Conservation (phyloP, 768 basidiomycete genomes). For the Leccinum rimulosum region DNA sequence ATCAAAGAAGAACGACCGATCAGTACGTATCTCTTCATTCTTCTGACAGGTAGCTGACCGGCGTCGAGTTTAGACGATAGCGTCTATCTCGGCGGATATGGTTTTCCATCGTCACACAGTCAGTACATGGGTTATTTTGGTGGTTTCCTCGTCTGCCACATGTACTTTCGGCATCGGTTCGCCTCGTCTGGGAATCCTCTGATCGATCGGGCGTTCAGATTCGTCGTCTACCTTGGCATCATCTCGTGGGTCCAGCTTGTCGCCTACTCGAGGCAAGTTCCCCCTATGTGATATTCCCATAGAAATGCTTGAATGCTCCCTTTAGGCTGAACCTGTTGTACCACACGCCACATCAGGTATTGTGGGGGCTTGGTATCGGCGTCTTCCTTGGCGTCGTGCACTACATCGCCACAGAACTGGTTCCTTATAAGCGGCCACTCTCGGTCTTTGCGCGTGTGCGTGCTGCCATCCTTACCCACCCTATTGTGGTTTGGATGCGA, state of each 20-base stretch:
- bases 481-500: constrained; percentile 61
- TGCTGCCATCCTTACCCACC: constrained; percentile 49
- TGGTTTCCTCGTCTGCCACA: constrained; percentile 70
- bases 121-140: constrained; percentile 90
- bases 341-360: constrained; percentile 68
- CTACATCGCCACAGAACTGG: constrained; percentile 56
- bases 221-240: constrained; percentile 47
- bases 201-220: constrained; percentile 53
- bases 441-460: constrained; percentile 54
- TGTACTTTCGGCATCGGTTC: constrained; percentile 69
- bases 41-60: constrained; percentile 1
- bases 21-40: constrained; percentile 38
- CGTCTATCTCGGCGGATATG: constrained; percentile 58
- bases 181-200: constrained; percentile 46
- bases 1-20: constrained; percentile 69
- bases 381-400: constrained; percentile 47
- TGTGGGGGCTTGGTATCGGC: constrained; percentile 75
- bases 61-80: constrained; percentile 9
- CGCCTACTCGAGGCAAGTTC: constrained; percentile 74
- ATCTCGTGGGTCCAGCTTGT: constrained; percentile 59
- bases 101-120: constrained; percentile 86
- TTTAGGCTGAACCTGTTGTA: constrained; percentile 68
- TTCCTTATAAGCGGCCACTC: constrained; percentile 52
- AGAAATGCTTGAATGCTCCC: background rate
- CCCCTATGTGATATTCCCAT: background rate